Evolutionary conservation across 2,329 filamentous ascomycete genomes (phyloP), one percentile per base, ranked within the genome.

Genomic region (Ceratocystis papillata): DNA sequence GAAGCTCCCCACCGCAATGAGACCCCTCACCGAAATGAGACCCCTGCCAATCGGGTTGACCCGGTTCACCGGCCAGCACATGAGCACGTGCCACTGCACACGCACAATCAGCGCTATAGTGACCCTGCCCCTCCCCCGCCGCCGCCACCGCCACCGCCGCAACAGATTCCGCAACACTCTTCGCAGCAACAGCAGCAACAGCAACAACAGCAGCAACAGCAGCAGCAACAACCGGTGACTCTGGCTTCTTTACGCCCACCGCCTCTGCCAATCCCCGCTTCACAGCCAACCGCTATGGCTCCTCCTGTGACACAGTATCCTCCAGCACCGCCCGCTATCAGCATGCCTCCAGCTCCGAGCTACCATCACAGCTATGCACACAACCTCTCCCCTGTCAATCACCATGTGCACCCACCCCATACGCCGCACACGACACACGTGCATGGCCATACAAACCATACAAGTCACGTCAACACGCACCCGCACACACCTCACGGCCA

Each of bases 301-400:
- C 48, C 62, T 15, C 44, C 73, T 71, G 64, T 66, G 68, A 20
- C 74, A 70, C 48, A 59, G 28, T 44, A 60, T 59, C 33, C 63
- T n/a, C 63, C 53, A 5, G 28, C 59, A 20, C 46, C 77, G 69
- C 75, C 72, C 5, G 76, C 74, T 67, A 71, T 69, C 67, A 77
- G 76, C 64, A 74, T 74, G 17, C 73, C 65, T 6, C 72, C 74
- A 5, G 73, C 75, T 4, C 71, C 75, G 17, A 59, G 50, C 44
- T 63, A 64, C 44, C 63, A 65, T 55, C 64, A 68, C 37, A 45
- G 60, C 25, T 61, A 28, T 4, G 30, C 59, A 33, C 60, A 53
- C 10, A 44, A 64, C 7, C 60, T 64, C 8, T 45, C 66, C 37
- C 50, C 65, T 41, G 33, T 64, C 2, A 50, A 64, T 25, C 64